These are phyloP conservation scores for Musa itinerans DNA, from an alignment of 176 grass and related monocot species.

Conservation along the genomic window DNA sequence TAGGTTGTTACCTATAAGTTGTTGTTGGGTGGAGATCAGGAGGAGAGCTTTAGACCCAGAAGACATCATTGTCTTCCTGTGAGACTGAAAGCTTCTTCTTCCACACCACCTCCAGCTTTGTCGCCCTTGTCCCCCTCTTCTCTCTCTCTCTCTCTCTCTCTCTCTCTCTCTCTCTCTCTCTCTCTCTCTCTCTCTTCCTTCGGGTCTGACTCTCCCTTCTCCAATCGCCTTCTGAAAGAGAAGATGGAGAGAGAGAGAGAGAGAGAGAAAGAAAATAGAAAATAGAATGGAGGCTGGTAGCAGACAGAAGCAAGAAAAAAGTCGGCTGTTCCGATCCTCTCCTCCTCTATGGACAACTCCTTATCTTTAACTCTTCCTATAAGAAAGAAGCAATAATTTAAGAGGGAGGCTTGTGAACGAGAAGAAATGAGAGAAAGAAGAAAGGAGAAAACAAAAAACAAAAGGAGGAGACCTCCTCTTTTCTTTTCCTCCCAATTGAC, in stretches of 20 bases:
- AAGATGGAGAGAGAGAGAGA: constrained; percentile 55
- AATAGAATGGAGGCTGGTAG: constrained; percentile 56
- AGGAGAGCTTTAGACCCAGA: constrained; percentile 25
- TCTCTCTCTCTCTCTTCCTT: constrained; percentile 47
- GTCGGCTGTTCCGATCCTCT: constrained; percentile 45
- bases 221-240: constrained; percentile 90
- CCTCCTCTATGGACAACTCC: constrained; percentile 25
- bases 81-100: constrained; percentile 53
- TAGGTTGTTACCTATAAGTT: background rate
- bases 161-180: constrained; percentile 26
- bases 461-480: constrained; percentile 9
- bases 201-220: constrained; percentile 30
- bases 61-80: constrained; percentile 78
- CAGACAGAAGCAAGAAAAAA: constrained; percentile 43
- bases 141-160: constrained; percentile 34
- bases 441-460: constrained; percentile 29
- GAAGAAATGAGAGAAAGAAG: constrained; percentile 21
- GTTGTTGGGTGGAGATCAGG: constrained; percentile 15
- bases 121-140: background rate
- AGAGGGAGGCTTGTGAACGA: background rate
- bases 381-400: background rate
- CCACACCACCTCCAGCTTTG: constrained; percentile 30
- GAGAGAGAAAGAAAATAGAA: constrained; percentile 37
- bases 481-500: constrained; percentile 48
- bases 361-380: constrained; percentile 30